Evolutionary conservation across 148 eudicot genomes (phyloP).

Genomic region (Rhododendron molle): DNA sequence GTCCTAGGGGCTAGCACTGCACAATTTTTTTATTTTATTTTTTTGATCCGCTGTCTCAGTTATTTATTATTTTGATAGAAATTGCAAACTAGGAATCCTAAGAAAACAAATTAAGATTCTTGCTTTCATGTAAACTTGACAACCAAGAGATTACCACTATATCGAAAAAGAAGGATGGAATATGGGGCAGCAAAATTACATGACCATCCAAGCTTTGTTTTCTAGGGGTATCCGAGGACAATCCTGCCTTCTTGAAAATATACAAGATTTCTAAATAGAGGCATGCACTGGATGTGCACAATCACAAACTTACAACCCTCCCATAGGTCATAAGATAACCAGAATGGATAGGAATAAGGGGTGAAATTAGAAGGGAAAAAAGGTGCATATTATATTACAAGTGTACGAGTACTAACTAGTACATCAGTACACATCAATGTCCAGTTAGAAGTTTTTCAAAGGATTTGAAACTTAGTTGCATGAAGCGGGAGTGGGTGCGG

Average conservation of each 20-base stretch:
- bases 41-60: neutral
- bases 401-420: neutral
- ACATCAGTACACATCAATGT: neutral
- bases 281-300: neutral
- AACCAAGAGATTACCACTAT: neutral
- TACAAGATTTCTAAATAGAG: neutral
- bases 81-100: neutral
- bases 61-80: neutral
- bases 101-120: neutral
- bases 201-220: neutral
- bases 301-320: neutral
- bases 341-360: neutral
- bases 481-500: no score
- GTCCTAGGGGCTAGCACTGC: neutral
- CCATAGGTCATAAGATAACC: neutral
- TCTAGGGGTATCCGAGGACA: neutral
- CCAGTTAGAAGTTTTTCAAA: neutral
- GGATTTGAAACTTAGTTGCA: conserved; percentile 2
- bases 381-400: neutral
- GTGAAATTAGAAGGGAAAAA: neutral
- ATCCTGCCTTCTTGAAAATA: neutral
- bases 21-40: neutral
- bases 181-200: neutral
- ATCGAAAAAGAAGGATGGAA: neutral
- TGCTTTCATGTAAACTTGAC: neutral